Percentiles rank a stretch among this genome's conserved stretches.
Evolutionary conservation across 306 rosid species (phyloP).

Genomic region (Gillenia trifoliata): DNA sequence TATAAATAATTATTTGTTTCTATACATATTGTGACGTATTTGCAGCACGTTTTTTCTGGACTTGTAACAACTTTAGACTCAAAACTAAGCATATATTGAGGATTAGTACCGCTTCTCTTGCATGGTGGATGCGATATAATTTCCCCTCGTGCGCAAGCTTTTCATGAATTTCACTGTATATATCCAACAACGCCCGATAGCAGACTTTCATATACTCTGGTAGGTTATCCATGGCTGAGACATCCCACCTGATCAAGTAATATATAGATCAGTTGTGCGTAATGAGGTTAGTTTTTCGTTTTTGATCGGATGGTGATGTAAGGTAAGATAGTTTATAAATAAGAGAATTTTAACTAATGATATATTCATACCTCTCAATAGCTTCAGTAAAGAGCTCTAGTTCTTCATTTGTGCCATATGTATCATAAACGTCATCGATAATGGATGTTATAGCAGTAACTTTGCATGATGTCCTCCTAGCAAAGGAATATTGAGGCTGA

Average conservation of each 20-base stretch:
- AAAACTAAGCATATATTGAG: neutral
- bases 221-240: neutral
- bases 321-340: no score
- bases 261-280: neutral
- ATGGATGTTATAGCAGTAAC: neutral
- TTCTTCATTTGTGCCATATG: neutral
- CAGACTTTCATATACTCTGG: neutral
- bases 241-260: neutral
- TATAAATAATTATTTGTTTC: no score
- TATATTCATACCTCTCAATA: neutral
- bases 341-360: no score
- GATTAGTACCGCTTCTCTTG: neutral
- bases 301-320: no score
- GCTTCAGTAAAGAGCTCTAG: neutral
- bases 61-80: no score
- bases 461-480: conserved; percentile 20
- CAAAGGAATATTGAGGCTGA: conserved; percentile 22
- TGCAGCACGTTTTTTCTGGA: no score
- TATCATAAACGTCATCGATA: neutral
- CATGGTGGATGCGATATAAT: neutral
- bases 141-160: neutral
- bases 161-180: neutral
- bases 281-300: no score
- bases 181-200: neutral
- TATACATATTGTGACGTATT: no score